Base-by-base conservation (phyloP, 139 green algal species). In the Ettlia oleoabundans region DNA sequence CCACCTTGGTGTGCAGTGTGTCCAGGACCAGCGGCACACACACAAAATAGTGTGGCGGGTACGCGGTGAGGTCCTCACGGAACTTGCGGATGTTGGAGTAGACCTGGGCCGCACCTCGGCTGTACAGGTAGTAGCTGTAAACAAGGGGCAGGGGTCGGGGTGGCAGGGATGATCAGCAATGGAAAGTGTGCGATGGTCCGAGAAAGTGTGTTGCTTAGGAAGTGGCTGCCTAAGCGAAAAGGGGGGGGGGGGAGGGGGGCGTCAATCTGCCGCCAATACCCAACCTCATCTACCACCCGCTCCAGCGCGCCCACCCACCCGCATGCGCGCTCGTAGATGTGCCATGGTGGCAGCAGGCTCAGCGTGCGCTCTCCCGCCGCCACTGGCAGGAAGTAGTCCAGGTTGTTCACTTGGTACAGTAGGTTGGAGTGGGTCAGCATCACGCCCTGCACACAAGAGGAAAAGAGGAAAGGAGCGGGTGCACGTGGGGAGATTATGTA, bases 21-120 rank as follows among this genome's bases (percentile, higher is more conserved):
- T 98, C 95, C 53, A 99, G 92, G 21, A 98, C 93, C 47, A 98
- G 88, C 0, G 96, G 96, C 40, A 98, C 96, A 61, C 92, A 96
- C 35, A 98, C 89, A 80, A 98, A 95, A 90, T 94, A 93, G 87
- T 96, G 82, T 1, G 95, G 94, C 19, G 88, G 82, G 70, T 93
- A 85, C 2, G 69, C 63, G 1, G 62, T 47, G 18, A 98, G 86
- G 84, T 98, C 96, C 22, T 96, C 88, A 61, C 88, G 92, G 83
- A 99, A 95, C 7, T 87, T 88, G 26, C 89, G 88, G 62, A 98
- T 91, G 78, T 82, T 95, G 53, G 86, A 96, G 90, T 96, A 98
- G 15, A 97, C 89, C 73, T 91, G 85, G 26, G 47, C 73, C 30
- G 63, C 76, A 32, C 88, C 94, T 8, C 76, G 43, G 38, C 40